These are phyloP conservation scores for Phanerodontia chrysosporium DNA, from an alignment of 768 basidiomycete genomes.

Conservation along the genomic window DNA sequence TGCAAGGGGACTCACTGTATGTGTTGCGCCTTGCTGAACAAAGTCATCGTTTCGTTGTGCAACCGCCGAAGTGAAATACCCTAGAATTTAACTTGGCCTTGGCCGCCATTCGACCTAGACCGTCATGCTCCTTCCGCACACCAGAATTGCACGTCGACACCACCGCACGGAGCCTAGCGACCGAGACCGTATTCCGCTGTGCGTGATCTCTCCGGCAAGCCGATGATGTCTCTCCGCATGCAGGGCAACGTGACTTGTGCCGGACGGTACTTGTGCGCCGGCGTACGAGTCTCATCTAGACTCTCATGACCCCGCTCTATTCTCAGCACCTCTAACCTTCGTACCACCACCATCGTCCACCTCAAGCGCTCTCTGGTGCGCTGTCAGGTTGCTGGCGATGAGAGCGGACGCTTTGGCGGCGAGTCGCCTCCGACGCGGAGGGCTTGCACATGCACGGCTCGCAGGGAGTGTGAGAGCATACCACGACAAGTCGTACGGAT, in stretches of 20 bases:
- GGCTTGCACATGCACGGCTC: neutral
- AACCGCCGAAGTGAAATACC: no score
- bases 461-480: conserved; percentile 31
- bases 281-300: neutral
- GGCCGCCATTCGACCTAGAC: no score
- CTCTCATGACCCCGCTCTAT: neutral
- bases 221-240: neutral
- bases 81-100: no score
- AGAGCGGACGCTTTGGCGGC: neutral
- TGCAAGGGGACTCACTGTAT: no score
- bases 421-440: neutral
- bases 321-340: neutral
- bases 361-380: neutral
- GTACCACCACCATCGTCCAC: neutral
- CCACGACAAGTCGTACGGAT: conserved; percentile 81
- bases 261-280: conserved; percentile 7
- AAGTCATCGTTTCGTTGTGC: no score
- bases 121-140: no score
- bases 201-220: neutral
- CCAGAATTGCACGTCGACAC: no score
- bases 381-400: neutral
- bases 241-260: neutral
- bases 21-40: no score
- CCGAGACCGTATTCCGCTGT: neutral
- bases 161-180: no score